These are phyloP conservation scores for Tolypocladium pustulatum DNA, from an alignment of 2,329 filamentous ascomycete genomes.

Conservation along the genomic window DNA sequence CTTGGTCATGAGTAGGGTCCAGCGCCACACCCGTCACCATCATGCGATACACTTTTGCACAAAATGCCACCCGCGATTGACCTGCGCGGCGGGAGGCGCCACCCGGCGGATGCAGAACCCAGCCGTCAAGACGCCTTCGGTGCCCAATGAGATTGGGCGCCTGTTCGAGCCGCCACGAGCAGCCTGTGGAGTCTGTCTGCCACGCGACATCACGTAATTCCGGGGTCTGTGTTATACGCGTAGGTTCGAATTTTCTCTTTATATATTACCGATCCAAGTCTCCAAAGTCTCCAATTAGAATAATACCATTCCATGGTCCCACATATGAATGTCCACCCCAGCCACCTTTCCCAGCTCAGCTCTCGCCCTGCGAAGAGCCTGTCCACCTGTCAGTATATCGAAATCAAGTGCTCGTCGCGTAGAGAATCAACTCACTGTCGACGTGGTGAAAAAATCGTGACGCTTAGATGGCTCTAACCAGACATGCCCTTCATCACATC, in stretches of 20 bases:
- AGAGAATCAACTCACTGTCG: not conserved
- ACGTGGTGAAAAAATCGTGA: not conserved
- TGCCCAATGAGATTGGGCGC: not conserved
- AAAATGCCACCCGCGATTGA: not conserved
- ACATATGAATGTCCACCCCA: not conserved
- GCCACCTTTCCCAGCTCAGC: not conserved
- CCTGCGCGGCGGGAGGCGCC: not conserved
- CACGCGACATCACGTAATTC: not conserved
- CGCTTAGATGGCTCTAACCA: not conserved
- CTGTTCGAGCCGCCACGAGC: no score
- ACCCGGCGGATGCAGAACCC: no score
- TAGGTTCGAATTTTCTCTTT: not conserved
- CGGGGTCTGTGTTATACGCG: not conserved
- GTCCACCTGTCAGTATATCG: not conserved
- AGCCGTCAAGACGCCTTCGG: not conserved
- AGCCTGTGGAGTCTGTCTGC: no score
- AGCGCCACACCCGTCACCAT: not conserved
- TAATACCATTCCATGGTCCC: not conserved
- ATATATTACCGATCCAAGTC: not conserved
- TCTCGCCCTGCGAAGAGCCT: not conserved
- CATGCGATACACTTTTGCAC: not conserved
- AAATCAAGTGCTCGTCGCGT: no score
- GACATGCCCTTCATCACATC: not conserved
- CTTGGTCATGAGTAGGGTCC: not conserved
- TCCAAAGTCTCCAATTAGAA: not conserved